Evolutionary conservation across 2,329 filamentous ascomycete genomes (phyloP), one percentile per base, ranked within the genome.

Genomic region (Plectosphaerella plurivora): DNA sequence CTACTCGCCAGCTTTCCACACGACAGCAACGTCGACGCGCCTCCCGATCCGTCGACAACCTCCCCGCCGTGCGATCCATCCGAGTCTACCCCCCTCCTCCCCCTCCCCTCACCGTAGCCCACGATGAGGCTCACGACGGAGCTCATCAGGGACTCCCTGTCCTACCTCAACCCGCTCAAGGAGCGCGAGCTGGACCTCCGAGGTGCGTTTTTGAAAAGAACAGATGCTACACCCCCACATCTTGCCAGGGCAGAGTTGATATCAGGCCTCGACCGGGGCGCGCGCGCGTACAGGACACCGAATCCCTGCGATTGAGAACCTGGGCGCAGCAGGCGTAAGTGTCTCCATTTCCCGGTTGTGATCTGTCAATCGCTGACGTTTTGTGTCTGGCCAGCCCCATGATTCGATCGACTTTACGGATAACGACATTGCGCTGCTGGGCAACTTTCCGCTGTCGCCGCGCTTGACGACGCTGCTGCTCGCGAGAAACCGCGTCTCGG

Each of bases 121-220:
- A 76, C 68, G 60, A 52, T 99, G 94, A 87, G 93, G 81, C 86
- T 99, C 76, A 97, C 93, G 58, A 87, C 90, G 62, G 94, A 97
- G 73, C 86, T 97, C 66, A 95, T 99, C 76, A 84, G 91, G 73
- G 86, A 84, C 73, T 96, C 94, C 68, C 88, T 96, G 62, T 97
- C 93, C 71, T 99, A 97, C 81, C 88, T 97, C 75, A 99, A 97
- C 76, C 92, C 93, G 70, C 83, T 99, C 73, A 96, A 94, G 77
- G 94, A 99, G 82, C 91, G 94, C 73, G 94, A 99, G 83, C 85
- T 99, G 72, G 92, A 97, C 80, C 90, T 99, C 66, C 87, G 94
- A 96, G 94, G 94, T 97, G 89, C 85, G 91, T 82, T 74, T 74
- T 65, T 84, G 88, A 88, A 91, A 96, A 91, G 91, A 86, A 81